Conservation (phyloP, 179 eudicot genomes). For the Silene noctiflora region DNA sequence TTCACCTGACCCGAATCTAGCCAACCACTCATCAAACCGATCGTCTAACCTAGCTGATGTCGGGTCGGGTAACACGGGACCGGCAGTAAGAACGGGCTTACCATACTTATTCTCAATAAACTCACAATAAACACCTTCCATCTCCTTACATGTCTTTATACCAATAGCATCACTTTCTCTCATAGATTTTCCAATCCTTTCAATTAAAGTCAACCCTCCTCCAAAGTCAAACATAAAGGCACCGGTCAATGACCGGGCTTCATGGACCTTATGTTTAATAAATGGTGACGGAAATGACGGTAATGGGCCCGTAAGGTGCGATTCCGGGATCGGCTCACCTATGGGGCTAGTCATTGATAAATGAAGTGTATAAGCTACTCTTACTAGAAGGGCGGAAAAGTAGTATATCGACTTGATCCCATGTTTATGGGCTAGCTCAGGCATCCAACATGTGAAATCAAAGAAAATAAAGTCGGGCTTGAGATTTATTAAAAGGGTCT, state of each 20-base stretch:
- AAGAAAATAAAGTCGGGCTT: background rate
- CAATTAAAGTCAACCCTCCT: background rate
- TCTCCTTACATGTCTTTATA: background rate
- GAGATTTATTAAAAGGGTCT: background rate
- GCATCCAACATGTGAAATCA: background rate
- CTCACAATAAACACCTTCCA: background rate
- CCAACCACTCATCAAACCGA: background rate
- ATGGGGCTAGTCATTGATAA: too few species aligned
- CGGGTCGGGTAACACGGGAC: background rate
- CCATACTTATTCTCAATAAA: background rate
- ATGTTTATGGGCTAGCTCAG: background rate
- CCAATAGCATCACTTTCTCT: background rate
- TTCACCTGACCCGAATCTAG: background rate
- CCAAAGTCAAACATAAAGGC: background rate
- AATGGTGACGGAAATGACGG: background rate
- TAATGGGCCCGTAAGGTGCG: too few species aligned
- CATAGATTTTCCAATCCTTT: background rate
- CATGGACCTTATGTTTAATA: background rate
- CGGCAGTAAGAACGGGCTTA: background rate
- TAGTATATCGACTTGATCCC: background rate
- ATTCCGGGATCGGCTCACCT: too few species aligned
- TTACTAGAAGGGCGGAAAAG: background rate
- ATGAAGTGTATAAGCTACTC: background rate
- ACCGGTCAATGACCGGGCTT: background rate
- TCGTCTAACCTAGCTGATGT: background rate